Conservation (phyloP, 441 rosid genomes). For the Cnidoscolus chayamansa region DNA sequence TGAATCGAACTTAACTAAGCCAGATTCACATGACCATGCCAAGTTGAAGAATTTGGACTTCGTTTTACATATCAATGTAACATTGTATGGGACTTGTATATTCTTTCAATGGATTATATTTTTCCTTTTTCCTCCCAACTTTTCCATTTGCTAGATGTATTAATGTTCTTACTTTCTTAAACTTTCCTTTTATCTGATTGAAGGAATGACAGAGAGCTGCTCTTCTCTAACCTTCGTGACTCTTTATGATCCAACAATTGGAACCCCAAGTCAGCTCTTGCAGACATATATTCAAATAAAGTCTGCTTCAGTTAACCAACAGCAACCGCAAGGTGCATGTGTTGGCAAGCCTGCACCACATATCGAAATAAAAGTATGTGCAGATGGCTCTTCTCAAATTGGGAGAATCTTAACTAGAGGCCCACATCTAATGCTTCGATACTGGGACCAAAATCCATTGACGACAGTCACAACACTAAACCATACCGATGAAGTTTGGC, state of each 20-base stretch:
- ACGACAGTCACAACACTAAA: conserved; percentile 23
- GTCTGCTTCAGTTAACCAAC: conserved; percentile 20
- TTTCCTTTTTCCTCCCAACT: not conserved
- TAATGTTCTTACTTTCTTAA: not conserved
- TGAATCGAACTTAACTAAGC: not conserved
- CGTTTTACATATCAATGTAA: not conserved
- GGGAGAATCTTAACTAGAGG: conserved; percentile 82
- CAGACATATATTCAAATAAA: conserved; percentile 20
- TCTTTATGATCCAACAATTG: conserved; percentile 45
- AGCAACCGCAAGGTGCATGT: conserved; percentile 55
- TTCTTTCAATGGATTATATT: not conserved
- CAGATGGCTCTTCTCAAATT: conserved; percentile 36
- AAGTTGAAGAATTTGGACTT: not conserved
- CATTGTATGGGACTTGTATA: not conserved
- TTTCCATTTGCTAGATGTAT: not conserved
- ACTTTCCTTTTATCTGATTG: not conserved
- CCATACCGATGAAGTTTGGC: conserved; percentile 43
- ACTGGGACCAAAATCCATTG: conserved; percentile 47
- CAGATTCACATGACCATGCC: not conserved
- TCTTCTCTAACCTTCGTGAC: conserved; percentile 77
- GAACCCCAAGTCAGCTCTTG: conserved; percentile 21
- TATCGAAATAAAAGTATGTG: conserved; percentile 52
- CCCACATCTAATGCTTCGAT: conserved; percentile 74
- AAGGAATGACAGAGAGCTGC: conserved; percentile 91
- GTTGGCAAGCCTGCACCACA: conserved; percentile 92